Percentiles rank a stretch among this genome's conserved stretches.
These are phyloP conservation scores for Trichoderma asperelloides DNA, from an alignment of 495 filamentous ascomycete species.

Conservation along the genomic window DNA sequence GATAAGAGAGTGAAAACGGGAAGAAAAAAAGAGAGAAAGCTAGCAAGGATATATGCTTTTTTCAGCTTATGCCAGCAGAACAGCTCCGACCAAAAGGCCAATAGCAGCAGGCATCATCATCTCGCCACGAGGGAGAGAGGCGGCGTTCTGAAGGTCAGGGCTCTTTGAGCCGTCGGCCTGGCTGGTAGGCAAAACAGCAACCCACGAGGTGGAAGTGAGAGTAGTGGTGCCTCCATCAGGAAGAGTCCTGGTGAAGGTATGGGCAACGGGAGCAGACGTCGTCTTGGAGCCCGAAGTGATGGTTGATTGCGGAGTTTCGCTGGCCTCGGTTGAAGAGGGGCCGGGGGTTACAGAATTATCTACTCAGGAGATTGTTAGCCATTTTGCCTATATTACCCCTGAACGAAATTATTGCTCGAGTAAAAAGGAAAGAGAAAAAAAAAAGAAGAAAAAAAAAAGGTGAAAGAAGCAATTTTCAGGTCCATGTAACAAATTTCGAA, in stretches of 20 bases:
- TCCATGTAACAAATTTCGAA: neutral
- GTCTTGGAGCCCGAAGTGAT: conserved; percentile 11
- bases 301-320: conserved; percentile 11
- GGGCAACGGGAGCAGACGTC: conserved; percentile 15
- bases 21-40: neutral
- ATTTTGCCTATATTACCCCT: neutral
- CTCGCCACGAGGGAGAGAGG: neutral
- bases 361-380: neutral
- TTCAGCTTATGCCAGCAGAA: neutral
- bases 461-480: neutral
- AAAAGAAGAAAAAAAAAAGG: too few species aligned
- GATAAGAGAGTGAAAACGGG: neutral
- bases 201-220: conserved; percentile 20
- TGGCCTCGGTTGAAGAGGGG: neutral
- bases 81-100: neutral
- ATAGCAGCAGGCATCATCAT: neutral
- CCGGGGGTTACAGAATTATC: neutral
- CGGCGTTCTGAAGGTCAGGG: conserved; percentile 12
- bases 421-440: too few species aligned
- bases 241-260: conserved; percentile 28
- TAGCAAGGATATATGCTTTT: neutral
- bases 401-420: too few species aligned
- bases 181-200: conserved; percentile 15
- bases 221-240: conserved; percentile 28
- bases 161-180: neutral